Evolutionary conservation across 2,329 filamentous ascomycete species (phyloP).

Genomic region (Lasiodiplodia sp.): DNA sequence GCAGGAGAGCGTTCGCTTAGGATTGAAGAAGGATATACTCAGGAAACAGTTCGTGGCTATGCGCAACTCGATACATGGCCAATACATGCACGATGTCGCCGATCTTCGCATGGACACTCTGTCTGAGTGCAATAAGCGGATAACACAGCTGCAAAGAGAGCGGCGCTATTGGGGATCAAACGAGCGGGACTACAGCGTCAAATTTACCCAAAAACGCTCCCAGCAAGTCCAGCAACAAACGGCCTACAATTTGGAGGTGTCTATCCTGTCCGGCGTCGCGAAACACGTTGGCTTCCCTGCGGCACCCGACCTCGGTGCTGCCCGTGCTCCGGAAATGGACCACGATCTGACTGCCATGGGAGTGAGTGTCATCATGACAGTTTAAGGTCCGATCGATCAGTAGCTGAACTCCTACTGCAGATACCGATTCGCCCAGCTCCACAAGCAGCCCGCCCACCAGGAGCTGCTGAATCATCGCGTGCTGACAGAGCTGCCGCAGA

Average conservation of each 20-base stretch:
- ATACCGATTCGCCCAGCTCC: not conserved
- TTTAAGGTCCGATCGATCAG: conserved; percentile 1
- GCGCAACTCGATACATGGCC: conserved; percentile 25
- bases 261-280: conserved; percentile 85
- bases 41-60: conserved; percentile 29
- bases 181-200: conserved; percentile 80
- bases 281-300: conserved; percentile 97
- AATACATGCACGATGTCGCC: conserved; percentile 60
- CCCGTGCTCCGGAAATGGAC: conserved; percentile 76
- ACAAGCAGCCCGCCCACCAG: conserved; percentile 17
- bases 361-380: conserved; percentile 62
- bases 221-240: conserved; percentile 85
- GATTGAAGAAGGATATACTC: conserved; percentile 76
- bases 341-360: conserved; percentile 90
- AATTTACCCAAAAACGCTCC: conserved; percentile 77
- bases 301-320: conserved; percentile 81
- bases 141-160: conserved; percentile 92
- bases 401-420: conserved; percentile 20
- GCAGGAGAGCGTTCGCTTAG: conserved; percentile 75
- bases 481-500: conserved; percentile 69
- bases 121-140: conserved; percentile 83
- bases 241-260: conserved; percentile 94
- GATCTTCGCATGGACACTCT: conserved; percentile 82
- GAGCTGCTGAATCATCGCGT: conserved; percentile 45
- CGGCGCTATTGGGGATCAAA: conserved; percentile 79